Base-by-base conservation (phyloP, 1,284 basidiomycete species). In the Malassezia obtusa region DNA sequence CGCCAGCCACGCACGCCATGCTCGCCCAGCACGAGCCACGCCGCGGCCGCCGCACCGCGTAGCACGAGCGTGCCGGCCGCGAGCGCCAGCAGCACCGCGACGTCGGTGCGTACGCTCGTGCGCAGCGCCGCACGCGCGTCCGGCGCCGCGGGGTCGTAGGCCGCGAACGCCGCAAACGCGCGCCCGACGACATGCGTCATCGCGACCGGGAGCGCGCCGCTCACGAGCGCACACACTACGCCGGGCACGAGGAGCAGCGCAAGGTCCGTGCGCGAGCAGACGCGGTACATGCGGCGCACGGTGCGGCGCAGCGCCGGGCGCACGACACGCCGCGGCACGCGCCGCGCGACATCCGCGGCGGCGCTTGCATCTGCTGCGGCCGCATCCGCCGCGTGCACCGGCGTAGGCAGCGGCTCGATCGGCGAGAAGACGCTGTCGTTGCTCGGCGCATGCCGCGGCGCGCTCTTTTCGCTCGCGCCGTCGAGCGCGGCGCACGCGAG, bases 1-100 rank as follows among this genome's bases (percentile, higher is more conserved):
- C 91, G 78, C 12, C 95, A 76, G 4, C 81, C 78, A 57, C 83
- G 78, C 1, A 84, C 82, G 52, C 88, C 85, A 32, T 81, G 78
- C 73, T 98, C 91, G 12, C 88, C 89, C 8, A 85, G 82, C 76
- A 84, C 82, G 50, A 89, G 86, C 92, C 92, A 98, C 1, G 89
- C 75, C 19, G 80, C 79, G 40, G 83, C 83, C 3, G 84, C 86
- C 45, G 85, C 61, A 61, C 85, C 87, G 68, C 85, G 84, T 56
- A 90, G 78, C 1, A 81, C 73, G 19, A 91, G 76, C 0, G 84
- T 83, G 4, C 81, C 84, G 1, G 82, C 73, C 1, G 84, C 86
- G 0, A 92, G 79, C 2, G 78, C 82, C 5, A 85, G 74, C 6
- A 96, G 81, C 65, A 86, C 79, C 36, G 90, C 65, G 9, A 62